These are phyloP conservation scores for Polyrhizophydium stewartii DNA, from an alignment of 371 early-diverging fungal genomes.

Conservation along the genomic window DNA sequence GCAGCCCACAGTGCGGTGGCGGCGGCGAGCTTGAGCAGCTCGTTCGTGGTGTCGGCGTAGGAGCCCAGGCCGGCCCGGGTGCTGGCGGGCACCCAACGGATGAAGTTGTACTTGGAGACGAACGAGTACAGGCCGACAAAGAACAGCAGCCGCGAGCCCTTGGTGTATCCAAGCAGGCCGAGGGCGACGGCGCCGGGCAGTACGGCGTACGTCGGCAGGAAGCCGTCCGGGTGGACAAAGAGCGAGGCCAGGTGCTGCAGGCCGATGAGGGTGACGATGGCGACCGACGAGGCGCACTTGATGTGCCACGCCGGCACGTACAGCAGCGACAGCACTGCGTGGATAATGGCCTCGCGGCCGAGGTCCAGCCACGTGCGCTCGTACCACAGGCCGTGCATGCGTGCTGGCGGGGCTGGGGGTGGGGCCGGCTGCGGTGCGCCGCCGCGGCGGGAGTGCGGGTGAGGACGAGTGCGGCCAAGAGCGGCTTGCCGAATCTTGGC, in stretches of 20 bases:
- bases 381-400: constrained; percentile 1
- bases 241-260: constrained; percentile 2
- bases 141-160: not conserved
- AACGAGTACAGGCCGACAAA: not conserved
- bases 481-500: too few relatives aligned
- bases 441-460: too few relatives aligned
- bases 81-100: not conserved
- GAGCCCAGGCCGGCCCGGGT: not conserved
- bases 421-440: too few relatives aligned
- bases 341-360: not conserved
- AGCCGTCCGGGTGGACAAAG: constrained; percentile 1
- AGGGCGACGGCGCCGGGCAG: not conserved
- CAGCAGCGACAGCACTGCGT: not conserved
- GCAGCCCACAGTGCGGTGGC: not conserved
- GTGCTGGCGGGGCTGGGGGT: too few relatives aligned
- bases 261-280: constrained; percentile 2
- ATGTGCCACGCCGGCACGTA: not conserved
- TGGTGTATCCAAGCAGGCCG: not conserved
- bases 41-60: not conserved
- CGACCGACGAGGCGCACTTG: not conserved
- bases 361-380: constrained; percentile 1
- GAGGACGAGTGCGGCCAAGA: too few relatives aligned
- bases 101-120: constrained; percentile 1
- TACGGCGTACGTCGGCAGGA: not conserved
- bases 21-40: constrained; percentile 1